These are phyloP conservation scores for Penicillium sp. DNA, from an alignment of 2,329 filamentous ascomycete species.

Conservation along the genomic window DNA sequence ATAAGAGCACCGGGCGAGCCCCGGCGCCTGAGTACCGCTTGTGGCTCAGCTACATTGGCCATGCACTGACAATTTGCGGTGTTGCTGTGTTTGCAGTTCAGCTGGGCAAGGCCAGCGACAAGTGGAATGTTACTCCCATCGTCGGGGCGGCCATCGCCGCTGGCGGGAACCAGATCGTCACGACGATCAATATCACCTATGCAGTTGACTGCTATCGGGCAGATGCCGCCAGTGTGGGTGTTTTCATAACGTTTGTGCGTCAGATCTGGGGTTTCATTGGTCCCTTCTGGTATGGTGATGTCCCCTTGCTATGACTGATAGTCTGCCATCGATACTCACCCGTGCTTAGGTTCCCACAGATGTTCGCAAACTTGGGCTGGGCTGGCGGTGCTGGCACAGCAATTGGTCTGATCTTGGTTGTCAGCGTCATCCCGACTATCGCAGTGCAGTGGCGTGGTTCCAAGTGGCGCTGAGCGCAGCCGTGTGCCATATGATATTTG, in stretches of 20 bases:
- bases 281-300: constrained; percentile 35
- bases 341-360: constrained; percentile 30
- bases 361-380: constrained; percentile 35
- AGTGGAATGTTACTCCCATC: constrained; percentile 58
- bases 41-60: constrained; percentile 59
- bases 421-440: constrained; percentile 32
- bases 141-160: constrained; percentile 54
- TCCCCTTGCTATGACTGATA: not conserved
- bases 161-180: constrained; percentile 61
- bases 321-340: too few species aligned
- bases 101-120: constrained; percentile 42
- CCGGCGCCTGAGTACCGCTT: constrained; percentile 54
- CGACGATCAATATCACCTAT: constrained; percentile 60
- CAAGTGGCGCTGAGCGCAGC: constrained; percentile 19
- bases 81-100: constrained; percentile 57
- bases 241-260: constrained; percentile 59
- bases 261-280: constrained; percentile 39
- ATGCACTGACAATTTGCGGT: constrained; percentile 52
- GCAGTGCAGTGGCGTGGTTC: constrained; percentile 31
- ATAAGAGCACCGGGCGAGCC: constrained; percentile 34
- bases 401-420: constrained; percentile 29
- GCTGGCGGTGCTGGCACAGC: constrained; percentile 31
- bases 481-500: too few species aligned
- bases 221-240: constrained; percentile 57
- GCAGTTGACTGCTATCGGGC: constrained; percentile 58